Conservation (phyloP, 1,284 basidiomycete genomes). For the Paramarasmius palmivorus region DNA sequence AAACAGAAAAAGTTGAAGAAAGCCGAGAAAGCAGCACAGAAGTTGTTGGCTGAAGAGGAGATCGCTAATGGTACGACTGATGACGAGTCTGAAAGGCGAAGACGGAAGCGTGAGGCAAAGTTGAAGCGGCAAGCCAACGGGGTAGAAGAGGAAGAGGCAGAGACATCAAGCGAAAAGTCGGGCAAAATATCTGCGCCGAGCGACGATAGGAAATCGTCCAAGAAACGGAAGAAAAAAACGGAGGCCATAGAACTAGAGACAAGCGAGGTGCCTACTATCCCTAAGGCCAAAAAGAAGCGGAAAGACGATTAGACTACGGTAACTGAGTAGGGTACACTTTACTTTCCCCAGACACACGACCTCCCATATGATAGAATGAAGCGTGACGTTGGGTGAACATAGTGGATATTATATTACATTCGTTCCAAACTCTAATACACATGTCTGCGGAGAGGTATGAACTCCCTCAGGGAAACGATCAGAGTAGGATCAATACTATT, state of each 20-base stretch:
- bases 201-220: not conserved
- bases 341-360: no score
- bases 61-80: not conserved
- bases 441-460: no score
- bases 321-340: no score
- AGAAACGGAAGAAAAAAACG: not conserved
- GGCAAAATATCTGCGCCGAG: no score
- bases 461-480: no score
- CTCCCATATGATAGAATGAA: no score
- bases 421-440: not conserved
- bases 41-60: not conserved
- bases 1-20: slow-evolving; percentile 19
- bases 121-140: slow-evolving; percentile 25
- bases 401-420: slow-evolving; percentile 6
- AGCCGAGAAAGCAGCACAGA: slow-evolving; percentile 16
- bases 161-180: not conserved
- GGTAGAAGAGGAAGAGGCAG: not conserved
- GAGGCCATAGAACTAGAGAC: not conserved
- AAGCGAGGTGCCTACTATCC: slow-evolving; percentile 13
- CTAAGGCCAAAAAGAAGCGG: slow-evolving; percentile 16
- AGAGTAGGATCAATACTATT: no score
- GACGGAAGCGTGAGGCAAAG: slow-evolving; percentile 20
- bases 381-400: not conserved
- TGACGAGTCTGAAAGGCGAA: slow-evolving; percentile 18
- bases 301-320: slow-evolving; percentile 20